These are phyloP conservation scores for Strobilomyces echinocephalus DNA, from an alignment of 768 basidiomycete species.

Conservation along the genomic window DNA sequence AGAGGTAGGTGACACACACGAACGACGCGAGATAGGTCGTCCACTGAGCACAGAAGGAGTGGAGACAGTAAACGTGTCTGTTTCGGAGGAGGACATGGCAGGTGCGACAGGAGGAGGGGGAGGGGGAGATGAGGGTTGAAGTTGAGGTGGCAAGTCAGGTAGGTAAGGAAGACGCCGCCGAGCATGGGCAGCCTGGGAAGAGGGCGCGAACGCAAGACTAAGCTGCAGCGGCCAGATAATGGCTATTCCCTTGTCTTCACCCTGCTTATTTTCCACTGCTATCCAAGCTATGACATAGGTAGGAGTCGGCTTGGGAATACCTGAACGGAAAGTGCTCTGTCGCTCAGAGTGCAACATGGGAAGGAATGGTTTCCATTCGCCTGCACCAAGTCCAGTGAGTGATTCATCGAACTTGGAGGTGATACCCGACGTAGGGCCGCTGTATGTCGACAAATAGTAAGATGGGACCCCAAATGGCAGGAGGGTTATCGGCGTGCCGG, in stretches of 20 bases:
- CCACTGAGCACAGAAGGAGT: constrained; percentile 11
- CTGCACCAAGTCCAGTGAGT: constrained; percentile 58
- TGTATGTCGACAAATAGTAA: constrained; percentile 66
- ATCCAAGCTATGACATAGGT: constrained; percentile 68
- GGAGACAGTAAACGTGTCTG: neutral
- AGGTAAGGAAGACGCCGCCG: constrained; percentile 47
- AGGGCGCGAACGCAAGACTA: constrained; percentile 43
- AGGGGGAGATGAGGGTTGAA: constrained; percentile 50
- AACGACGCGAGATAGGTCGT: constrained; percentile 31
- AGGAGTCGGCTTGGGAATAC: constrained; percentile 17
- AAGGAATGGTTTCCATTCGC: constrained; percentile 39
- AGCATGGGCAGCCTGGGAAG: constrained; percentile 33
- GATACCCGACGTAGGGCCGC: constrained; percentile 59
- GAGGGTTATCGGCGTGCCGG: constrained; percentile 65
- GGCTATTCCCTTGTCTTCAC: constrained; percentile 74
- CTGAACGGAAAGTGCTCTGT: constrained; percentile 18
- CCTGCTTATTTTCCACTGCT: constrained; percentile 69
- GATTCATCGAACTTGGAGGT: constrained; percentile 60
- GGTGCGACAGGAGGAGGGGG: constrained; percentile 30
- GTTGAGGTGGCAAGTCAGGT: constrained; percentile 59
- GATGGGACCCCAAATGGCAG: constrained; percentile 71
- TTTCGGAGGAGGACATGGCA: constrained; percentile 18
- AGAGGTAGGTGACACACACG: constrained; percentile 33
- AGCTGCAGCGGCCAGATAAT: constrained; percentile 68
- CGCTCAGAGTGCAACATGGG: constrained; percentile 15